Evolutionary conservation across 2,329 filamentous ascomycete genomes (phyloP).

Genomic region (Colletotrichum magnum): DNA sequence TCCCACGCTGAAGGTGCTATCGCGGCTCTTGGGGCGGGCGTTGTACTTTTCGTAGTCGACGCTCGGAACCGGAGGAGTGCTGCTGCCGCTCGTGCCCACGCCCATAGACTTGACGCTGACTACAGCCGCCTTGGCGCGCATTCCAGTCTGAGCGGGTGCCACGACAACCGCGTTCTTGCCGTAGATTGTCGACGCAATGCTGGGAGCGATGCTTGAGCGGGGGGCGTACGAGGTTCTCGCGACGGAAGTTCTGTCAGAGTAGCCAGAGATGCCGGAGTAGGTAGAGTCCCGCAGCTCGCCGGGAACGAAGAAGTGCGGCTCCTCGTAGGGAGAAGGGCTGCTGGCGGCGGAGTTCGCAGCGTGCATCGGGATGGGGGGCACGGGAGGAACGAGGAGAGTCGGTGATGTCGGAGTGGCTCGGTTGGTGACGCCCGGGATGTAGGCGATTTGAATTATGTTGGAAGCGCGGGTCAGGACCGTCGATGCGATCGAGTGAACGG

Average conservation of each 20-base stretch:
- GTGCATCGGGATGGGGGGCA: slow-evolving; percentile 87
- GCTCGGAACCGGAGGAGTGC: slow-evolving; percentile 79
- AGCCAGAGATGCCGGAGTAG: slow-evolving; percentile 82
- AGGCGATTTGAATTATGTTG: slow-evolving; percentile 99
- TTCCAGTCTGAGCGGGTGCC: slow-evolving; percentile 87
- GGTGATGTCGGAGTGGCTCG: slow-evolving; percentile 88
- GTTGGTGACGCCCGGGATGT: slow-evolving; percentile 97
- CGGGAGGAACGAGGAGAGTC: slow-evolving; percentile 86
- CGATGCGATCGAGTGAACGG: slow-evolving; percentile 92
- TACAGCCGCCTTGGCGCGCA: slow-evolving; percentile 90
- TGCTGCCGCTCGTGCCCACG: slow-evolving; percentile 66
- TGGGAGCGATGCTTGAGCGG: slow-evolving; percentile 83
- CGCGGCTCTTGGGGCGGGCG: slow-evolving; percentile 66
- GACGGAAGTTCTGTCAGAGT: slow-evolving; percentile 73
- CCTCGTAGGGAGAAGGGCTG: slow-evolving; percentile 72
- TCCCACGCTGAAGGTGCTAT: slow-evolving; percentile 75
- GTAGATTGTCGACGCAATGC: slow-evolving; percentile 94
- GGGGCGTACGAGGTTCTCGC: slow-evolving; percentile 71
- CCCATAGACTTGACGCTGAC: slow-evolving; percentile 88
- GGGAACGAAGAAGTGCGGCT: slow-evolving; percentile 94
- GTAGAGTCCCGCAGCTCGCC: slow-evolving; percentile 92
- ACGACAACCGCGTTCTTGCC: slow-evolving; percentile 89
- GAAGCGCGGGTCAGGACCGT: slow-evolving; percentile 96
- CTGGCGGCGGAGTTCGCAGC: slow-evolving; percentile 65
- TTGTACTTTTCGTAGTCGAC: slow-evolving; percentile 77